These are phyloP conservation scores for Nematodospora valgi DNA, from an alignment of 805 yeast species.

Conservation along the genomic window DNA sequence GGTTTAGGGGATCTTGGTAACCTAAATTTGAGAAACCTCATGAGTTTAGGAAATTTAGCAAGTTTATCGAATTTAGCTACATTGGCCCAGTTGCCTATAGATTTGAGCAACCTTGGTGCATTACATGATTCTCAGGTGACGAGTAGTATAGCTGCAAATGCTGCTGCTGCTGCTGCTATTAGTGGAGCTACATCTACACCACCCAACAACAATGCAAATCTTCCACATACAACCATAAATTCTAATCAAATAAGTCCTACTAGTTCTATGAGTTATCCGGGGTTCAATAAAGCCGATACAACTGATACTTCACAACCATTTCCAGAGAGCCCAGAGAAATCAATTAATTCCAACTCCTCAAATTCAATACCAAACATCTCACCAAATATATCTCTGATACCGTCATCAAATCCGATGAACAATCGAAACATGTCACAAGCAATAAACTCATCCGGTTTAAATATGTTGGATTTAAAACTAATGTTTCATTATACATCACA, in stretches of 20 bases:
- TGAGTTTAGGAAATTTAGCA: constrained; percentile 33
- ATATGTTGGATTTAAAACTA: constrained; percentile 72
- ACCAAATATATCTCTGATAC: constrained; percentile 17
- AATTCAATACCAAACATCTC: constrained; percentile 15
- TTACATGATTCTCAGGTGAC: constrained; percentile 19
- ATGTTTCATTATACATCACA: constrained; percentile 85
- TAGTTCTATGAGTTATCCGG: not conserved
- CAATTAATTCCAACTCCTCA: not conserved
- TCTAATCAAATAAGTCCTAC: not conserved
- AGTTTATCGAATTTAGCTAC: constrained; percentile 38
- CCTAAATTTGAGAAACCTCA: constrained; percentile 3
- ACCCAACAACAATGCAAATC: not conserved
- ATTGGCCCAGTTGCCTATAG: constrained; percentile 42
- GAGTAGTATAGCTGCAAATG: constrained; percentile 2
- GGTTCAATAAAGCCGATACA: no score
- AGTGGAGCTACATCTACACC: constrained; percentile 3
- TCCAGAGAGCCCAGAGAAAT: not conserved
- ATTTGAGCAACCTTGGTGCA: constrained; percentile 33
- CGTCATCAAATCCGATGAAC: constrained; percentile 1
- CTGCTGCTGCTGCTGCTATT: constrained; percentile 1
- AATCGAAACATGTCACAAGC: no score
- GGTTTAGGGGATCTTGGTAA: constrained; percentile 31
- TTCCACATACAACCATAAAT: not conserved
- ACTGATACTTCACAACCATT: not conserved
- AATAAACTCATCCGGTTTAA: constrained; percentile 36